Base-by-base conservation (phyloP, 306 rosid genomes). In the Citrullus amarus region DNA sequence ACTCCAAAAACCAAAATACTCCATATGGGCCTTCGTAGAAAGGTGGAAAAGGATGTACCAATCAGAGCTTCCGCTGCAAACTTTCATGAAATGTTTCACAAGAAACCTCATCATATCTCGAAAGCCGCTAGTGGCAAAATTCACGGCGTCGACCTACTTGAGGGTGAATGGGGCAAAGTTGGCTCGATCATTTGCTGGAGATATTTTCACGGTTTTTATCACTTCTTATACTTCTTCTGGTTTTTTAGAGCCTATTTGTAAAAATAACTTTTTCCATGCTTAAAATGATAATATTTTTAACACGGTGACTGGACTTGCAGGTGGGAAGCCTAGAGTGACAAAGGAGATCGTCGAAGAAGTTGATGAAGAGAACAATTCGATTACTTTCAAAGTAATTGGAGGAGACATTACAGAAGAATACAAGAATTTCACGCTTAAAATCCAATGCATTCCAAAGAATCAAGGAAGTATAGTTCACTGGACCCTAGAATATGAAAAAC, bases 151-250 rank as follows among this genome's bases (percentile, higher is more conserved):
- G 69, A 56, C 25, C 12, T 76, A 6, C 69, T 39, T 6, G 54
- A 76, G 5, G 79, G 79, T 0, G 79, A 76, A 11, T 76, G 79
- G 79, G 79, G 79, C 51, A 6, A 50, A 34, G 79, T 55, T 11
- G 79, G 79, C 17, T 76, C 79, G 0, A 14, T 57, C 20, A 9
- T 76, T 18, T 11, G 3, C 13, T 76, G 79, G 79, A 57, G 14
- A 18, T 76, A 76, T 10, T 44, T 76, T n/a, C 69, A 9, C 3
- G 69, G 79, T 76, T 70, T 7, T 36, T 12, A 48, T 48, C 54
- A 12, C 4, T 48, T 11, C 13, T 10, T 43, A 1, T 1, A 44
- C 14, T 44, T 44, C 8, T 44, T 8, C 2, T 10, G 10, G 0
- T 44, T 9, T 44, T 44, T 3, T 44, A 44, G 4, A 3, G 55